Evolutionary conservation across 352 stramenopile genomes (phyloP), one percentile per base, ranked within the genome.

Genomic region (Globisporangium mamillatum): DNA sequence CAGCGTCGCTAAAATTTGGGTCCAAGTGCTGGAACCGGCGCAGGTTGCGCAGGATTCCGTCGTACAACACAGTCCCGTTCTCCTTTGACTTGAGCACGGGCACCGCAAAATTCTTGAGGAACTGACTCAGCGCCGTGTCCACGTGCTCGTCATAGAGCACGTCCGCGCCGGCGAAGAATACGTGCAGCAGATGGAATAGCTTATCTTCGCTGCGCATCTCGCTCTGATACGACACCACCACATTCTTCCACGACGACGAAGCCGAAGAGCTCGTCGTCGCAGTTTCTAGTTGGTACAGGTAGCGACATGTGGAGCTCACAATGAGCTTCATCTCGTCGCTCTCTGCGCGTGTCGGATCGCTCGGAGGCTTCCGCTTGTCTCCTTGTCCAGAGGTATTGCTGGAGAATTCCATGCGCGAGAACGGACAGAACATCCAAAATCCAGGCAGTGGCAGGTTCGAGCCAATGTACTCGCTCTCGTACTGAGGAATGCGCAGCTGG

Each of bases 241-340:
- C 61, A 16, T 48, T 25, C 14, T 46, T 10, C 41, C 55, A 58
- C 4, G 58, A 10, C 5, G 58, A 16, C 24, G 32, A 61, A 16
- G 16, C 8, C 48, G 32, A 3, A 9, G 9, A 61, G 32, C 56
- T 27, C 20, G 63, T 69, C 2, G 53, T 61, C 44, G 64, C 60
- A 1, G 63, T 60, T 60, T 91, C 84, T 1, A 92, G 69, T 32
- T 88, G 80, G 34, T 81, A 85, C 34, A 91, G 67, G 69, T 87
- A 92, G 1, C 79, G 79, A 60, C 82, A 90, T 1, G 82, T 86
- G 7, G 84, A 78, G 60, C 82, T 90, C 25, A 92, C 75, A 38
- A 92, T 84, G 5, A 92, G 69, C 72, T 88, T 89, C 75, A 92
- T 88, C 67, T 92, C 84, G 9, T 85, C 76, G 60, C 73, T 85